phyloP scores from a whole-genome alignment of 2,329 filamentous ascomycete genomes.

The Cladosporium sp. region DNA sequence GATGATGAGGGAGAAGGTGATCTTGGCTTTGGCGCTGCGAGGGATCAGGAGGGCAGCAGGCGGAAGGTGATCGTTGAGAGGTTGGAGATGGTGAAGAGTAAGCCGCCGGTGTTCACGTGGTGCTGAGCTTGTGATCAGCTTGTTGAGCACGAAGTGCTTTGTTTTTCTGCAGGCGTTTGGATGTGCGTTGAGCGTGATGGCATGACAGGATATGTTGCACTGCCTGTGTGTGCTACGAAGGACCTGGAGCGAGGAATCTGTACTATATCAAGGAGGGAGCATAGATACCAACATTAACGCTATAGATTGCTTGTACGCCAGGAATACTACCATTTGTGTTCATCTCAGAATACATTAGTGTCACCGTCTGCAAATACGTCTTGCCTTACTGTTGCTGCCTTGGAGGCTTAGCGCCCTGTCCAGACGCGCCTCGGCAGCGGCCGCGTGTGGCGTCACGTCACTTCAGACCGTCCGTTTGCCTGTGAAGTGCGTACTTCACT shows the following conservation, averaged over 20 bases:
- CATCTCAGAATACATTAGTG: no score
- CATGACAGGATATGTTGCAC: background rate
- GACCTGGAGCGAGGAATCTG: background rate
- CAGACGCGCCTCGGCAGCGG: no score
- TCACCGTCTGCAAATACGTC: no score
- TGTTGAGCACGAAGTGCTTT: no score
- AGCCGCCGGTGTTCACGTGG: conserved; percentile 96
- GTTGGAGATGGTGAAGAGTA: conserved; percentile 89
- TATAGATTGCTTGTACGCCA: conserved; percentile 1
- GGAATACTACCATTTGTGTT: no score
- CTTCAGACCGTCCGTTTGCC: no score
- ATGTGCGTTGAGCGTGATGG: background rate
- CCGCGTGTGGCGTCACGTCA: no score
- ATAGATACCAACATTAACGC: conserved; percentile 3
- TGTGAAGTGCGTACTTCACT: no score
- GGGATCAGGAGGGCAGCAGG: conserved; percentile 85
- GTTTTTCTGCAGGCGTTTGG: no score
- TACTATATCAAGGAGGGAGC: background rate
- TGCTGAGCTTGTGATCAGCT: conserved; percentile 50
- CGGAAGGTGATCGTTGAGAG: conserved; percentile 96
- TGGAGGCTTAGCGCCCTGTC: no score
- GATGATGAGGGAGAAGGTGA: conserved; percentile 79
- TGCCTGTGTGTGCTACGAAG: background rate
- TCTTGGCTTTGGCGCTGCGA: conserved; percentile 86
- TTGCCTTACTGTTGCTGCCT: no score